Conservation (phyloP, 495 filamentous ascomycete genomes). For the Xylaria bambusicola region DNA sequence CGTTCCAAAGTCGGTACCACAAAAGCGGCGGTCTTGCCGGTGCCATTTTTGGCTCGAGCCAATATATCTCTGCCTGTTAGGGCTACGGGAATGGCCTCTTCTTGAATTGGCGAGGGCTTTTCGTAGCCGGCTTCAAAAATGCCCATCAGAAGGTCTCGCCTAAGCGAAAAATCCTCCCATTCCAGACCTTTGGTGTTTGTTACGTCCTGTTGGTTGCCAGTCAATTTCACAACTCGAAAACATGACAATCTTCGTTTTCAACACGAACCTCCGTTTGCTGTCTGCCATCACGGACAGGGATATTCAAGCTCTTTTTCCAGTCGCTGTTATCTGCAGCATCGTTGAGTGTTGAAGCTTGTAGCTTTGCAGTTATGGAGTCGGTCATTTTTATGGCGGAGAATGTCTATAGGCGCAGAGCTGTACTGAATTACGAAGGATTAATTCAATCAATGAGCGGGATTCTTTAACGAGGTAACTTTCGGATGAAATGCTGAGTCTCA, state of each 20-base stretch:
- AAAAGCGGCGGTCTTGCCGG: conserved; percentile 97
- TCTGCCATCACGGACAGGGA: conserved; percentile 79
- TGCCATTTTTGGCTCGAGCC: conserved; percentile 96
- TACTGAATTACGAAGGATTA: not conserved
- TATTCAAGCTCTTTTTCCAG: conserved; percentile 78
- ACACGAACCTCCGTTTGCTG: conserved; percentile 83
- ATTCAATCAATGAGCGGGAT: not conserved
- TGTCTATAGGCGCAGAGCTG: not conserved
- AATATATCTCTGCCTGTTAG: conserved; percentile 94
- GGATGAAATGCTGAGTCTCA: not conserved
- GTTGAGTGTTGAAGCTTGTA: conserved; percentile 70
- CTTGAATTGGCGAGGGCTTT: conserved; percentile 97
- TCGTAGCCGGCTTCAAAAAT: conserved; percentile 99
- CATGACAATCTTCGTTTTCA: conserved; percentile 20
- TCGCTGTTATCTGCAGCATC: conserved; percentile 60
- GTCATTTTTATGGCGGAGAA: conserved; percentile 36
- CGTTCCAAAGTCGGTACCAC: conserved; percentile 93
- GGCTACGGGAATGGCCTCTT: conserved; percentile 96
- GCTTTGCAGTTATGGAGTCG: conserved; percentile 63
- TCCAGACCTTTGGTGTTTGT: conserved; percentile 96
- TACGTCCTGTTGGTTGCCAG: conserved; percentile 69
- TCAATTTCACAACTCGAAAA: not conserved
- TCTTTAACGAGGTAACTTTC: no score
- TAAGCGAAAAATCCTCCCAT: conserved; percentile 94
- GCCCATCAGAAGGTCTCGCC: conserved; percentile 93